phyloP scores from a whole-genome alignment of 1,284 basidiomycete species.

The Papiliotrema laurentii region DNA sequence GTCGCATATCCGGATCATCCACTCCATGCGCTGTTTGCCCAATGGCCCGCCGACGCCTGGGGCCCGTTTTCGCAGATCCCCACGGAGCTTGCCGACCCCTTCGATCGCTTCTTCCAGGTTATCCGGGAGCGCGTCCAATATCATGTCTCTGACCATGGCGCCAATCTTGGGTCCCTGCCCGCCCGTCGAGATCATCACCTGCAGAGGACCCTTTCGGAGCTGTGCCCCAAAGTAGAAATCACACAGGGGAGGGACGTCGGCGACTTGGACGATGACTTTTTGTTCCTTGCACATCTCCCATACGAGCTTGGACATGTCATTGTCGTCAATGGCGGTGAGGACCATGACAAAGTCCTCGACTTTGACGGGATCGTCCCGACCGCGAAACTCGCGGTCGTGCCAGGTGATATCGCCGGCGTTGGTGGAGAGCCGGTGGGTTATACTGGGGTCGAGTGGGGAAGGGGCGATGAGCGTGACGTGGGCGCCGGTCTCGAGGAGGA shows the following conservation, averaged over 20 bases:
- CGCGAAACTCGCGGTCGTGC: constrained; percentile 61
- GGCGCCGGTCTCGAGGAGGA: constrained; percentile 48
- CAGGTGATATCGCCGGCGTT: constrained; percentile 61
- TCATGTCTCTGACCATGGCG: constrained; percentile 67
- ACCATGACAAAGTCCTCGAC: constrained; percentile 72
- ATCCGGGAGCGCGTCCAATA: constrained; percentile 67
- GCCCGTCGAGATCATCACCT: constrained; percentile 94
- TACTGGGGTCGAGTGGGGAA: constrained; percentile 50
- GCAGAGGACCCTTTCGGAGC: constrained; percentile 82
- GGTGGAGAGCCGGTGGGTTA: constrained; percentile 45
- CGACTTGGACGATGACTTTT: constrained; percentile 87
- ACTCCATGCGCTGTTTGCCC: constrained; percentile 70
- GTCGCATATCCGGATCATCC: constrained; percentile 91
- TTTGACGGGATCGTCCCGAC: constrained; percentile 49
- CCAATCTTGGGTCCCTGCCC: constrained; percentile 91
- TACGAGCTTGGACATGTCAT: constrained; percentile 62
- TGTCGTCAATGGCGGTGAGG: constrained; percentile 89
- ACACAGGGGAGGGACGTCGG: constrained; percentile 90
- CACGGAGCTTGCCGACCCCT: constrained; percentile 60
- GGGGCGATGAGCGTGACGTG: constrained; percentile 50
- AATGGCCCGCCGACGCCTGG: constrained; percentile 53
- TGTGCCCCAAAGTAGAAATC: constrained; percentile 99
- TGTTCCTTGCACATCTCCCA: constrained; percentile 64
- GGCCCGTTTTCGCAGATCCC: constrained; percentile 50
- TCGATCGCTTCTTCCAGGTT: constrained; percentile 74